Conservation (phyloP, 2,329 filamentous ascomycete species). For the Diaporthe nobilis region DNA sequence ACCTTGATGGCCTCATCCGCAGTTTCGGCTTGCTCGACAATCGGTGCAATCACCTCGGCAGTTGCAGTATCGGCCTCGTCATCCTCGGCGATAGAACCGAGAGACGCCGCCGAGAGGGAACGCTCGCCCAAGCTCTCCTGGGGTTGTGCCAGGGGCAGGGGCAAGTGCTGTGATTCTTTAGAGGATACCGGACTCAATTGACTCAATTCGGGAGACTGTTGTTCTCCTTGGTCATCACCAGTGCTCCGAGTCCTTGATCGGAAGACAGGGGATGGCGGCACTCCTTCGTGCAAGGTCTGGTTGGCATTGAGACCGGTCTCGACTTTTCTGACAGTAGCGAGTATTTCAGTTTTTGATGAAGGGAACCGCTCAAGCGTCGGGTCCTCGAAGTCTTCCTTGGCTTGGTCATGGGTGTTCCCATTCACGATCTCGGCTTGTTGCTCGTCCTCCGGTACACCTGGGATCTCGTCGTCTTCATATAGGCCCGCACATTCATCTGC, state of each 20-base stretch:
- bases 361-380: constrained; percentile 65
- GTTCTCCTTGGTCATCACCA: constrained; percentile 56
- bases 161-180: constrained; percentile 38
- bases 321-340: constrained; percentile 61
- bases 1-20: constrained; percentile 44
- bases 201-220: constrained; percentile 54
- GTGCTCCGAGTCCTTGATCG: constrained; percentile 52
- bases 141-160: constrained; percentile 12
- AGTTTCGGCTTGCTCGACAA: constrained; percentile 45
- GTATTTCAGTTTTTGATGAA: constrained; percentile 59
- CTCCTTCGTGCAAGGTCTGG: constrained; percentile 53
- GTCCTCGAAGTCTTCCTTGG: constrained; percentile 58
- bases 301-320: constrained; percentile 60
- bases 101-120: constrained; percentile 54
- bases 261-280: constrained; percentile 54
- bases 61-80: constrained; percentile 37
- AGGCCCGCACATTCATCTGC: constrained; percentile 60
- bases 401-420: constrained; percentile 41
- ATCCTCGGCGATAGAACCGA: constrained; percentile 62
- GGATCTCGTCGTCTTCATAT: constrained; percentile 52
- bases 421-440: constrained; percentile 41
- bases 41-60: constrained; percentile 44
- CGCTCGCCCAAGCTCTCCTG: constrained; percentile 47
- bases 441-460: constrained; percentile 48
- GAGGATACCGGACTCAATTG: constrained; percentile 53